Evolutionary conservation across 2,329 filamentous ascomycete species (phyloP).

Genomic region (Aspergillus sp.): DNA sequence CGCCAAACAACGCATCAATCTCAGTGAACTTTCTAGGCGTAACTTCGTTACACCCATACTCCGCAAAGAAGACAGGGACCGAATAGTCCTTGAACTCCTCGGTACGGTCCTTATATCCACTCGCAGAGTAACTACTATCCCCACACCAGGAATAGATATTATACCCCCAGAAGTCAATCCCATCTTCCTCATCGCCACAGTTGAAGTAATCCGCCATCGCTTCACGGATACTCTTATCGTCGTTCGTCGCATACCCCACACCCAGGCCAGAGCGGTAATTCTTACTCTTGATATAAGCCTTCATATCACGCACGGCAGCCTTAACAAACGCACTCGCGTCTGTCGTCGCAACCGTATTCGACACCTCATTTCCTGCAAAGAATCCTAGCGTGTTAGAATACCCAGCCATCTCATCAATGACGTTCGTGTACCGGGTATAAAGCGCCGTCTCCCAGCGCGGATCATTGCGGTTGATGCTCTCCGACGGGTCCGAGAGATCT

Average conservation of each 20-base stretch:
- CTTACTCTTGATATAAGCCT: slow-evolving; percentile 81
- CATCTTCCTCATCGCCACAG: slow-evolving; percentile 64
- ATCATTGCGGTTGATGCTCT: slow-evolving; percentile 79
- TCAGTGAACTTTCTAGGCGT: slow-evolving; percentile 78
- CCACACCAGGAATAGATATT: slow-evolving; percentile 99
- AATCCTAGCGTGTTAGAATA: slow-evolving; percentile 92
- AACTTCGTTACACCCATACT: slow-evolving; percentile 87
- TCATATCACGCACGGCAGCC: slow-evolving; percentile 91
- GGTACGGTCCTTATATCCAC: slow-evolving; percentile 78
- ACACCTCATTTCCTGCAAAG: slow-evolving; percentile 97
- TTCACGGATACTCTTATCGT: slow-evolving; percentile 77
- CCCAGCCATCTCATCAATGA: slow-evolving; percentile 74
- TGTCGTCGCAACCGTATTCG: slow-evolving; percentile 84
- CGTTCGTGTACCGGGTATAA: slow-evolving; percentile 74
- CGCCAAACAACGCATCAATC: slow-evolving; percentile 73
- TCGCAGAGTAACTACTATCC: slow-evolving; percentile 70
- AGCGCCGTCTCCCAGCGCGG: slow-evolving; percentile 76
- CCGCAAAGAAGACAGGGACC: slow-evolving; percentile 93
- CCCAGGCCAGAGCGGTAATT: slow-evolving; percentile 75
- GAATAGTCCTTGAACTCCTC: slow-evolving; percentile 84
- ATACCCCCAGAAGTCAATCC: slow-evolving; percentile 98
- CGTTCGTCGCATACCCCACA: slow-evolving; percentile 93
- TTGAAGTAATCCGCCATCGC: slow-evolving; percentile 91
- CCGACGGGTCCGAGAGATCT: slow-evolving; percentile 76
- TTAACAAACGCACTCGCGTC: slow-evolving; percentile 90